These are phyloP conservation scores for Solanum stenotomum DNA, from an alignment of 257 asterid species.

Conservation along the genomic window DNA sequence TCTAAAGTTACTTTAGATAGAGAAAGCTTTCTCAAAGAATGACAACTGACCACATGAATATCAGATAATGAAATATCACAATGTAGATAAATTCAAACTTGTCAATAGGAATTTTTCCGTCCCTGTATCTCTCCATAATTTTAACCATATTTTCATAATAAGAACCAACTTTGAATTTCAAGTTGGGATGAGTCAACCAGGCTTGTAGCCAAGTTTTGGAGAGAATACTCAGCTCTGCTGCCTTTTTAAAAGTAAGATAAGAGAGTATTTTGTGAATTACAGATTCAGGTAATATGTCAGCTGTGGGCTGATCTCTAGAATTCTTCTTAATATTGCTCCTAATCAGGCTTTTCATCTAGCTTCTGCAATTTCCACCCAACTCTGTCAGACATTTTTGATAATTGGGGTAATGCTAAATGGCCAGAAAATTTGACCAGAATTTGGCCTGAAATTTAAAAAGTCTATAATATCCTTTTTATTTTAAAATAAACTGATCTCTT, in stretches of 20 bases:
- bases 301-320: neutral
- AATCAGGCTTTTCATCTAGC: neutral
- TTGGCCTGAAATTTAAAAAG: no score
- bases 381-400: neutral
- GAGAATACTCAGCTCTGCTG: neutral
- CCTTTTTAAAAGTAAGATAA: neutral
- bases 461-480: no score
- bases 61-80: neutral
- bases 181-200: neutral
- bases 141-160: no score
- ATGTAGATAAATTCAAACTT: neutral
- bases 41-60: neutral
- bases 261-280: neutral
- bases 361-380: neutral
- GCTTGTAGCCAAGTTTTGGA: neutral
- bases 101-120: neutral
- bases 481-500: no score
- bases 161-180: neutral
- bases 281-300: neutral
- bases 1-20: neutral
- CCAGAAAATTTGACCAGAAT: no score
- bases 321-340: neutral
- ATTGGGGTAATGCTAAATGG: no score
- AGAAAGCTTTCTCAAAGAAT: neutral
- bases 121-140: neutral